Base-by-base conservation (phyloP, 345 rosid genomes). In the Ceriops zippeliana region DNA sequence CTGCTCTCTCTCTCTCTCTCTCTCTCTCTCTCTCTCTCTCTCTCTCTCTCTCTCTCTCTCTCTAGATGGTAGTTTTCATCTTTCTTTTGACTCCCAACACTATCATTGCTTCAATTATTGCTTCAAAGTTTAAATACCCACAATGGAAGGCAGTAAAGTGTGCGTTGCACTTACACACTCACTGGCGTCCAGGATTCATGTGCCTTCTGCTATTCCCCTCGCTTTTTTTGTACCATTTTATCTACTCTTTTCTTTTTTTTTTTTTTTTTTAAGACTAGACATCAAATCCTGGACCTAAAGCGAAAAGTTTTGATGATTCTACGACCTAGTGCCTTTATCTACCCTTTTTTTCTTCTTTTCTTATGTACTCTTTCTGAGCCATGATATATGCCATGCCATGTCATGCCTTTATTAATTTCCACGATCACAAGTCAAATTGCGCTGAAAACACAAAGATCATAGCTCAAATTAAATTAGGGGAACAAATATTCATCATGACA, bases 61-160 rank as follows among this genome's bases (percentile, higher is more conserved):
- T 38, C 49, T 4, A 42, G 28, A 38, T 30, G 21, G 28, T 49
- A 28, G n/a, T 30, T 19, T 34, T 30, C 26, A 56, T 26, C 60
- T 58, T 68, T 69, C 49, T 63, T 69, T 65, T 52, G 74, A 60
- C 73, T 61, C 65, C 49, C 35, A 30, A 58, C 61, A 57, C 71
- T 35, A 69, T 58, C 66, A 64, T 75, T 64, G 53, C 74, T 21
- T 51, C 73, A 69, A 70, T 69, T 51, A 75, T 75, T 64, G 63
- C 65, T 49, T 64, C 5, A 68, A 62, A 75, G 74, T 65, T 75
- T 32, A 63, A 65, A 26, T 7, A 32, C 31, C 65, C 60, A 58
- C 30, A 47, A 28, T 7, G 54, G 51, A 52, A 42, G 7, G 38
- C 57, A 52, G 49, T 42, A 15, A 42, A 42, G 19, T 13, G 5